These are phyloP conservation scores for Camptophora hylomeconis DNA, from an alignment of 2,329 filamentous ascomycete species.

Conservation along the genomic window DNA sequence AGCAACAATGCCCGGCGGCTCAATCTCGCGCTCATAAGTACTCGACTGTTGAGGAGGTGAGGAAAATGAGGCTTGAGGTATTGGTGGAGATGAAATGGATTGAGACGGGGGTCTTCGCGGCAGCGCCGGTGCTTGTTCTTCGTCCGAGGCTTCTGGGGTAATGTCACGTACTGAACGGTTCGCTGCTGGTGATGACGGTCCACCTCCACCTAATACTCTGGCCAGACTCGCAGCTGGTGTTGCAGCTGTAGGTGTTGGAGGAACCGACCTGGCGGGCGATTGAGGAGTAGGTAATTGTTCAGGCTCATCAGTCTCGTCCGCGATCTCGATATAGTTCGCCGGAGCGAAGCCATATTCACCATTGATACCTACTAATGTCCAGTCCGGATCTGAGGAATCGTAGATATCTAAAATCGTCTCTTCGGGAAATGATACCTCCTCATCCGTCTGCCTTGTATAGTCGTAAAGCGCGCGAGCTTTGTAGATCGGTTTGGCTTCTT, in stretches of 20 bases:
- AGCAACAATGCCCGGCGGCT: constrained; percentile 30
- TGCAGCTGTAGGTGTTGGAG: constrained; percentile 8
- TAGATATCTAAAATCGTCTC: constrained; percentile 73
- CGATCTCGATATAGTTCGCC: constrained; percentile 83
- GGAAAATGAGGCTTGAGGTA: constrained; percentile 21
- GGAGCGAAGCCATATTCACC: constrained; percentile 89
- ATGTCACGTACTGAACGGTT: constrained; percentile 33
- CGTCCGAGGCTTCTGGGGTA: constrained; percentile 57
- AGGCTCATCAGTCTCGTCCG: constrained; percentile 28
- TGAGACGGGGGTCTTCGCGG: constrained; percentile 50
- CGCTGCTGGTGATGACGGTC: constrained; percentile 20
- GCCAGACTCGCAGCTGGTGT: constrained; percentile 49
- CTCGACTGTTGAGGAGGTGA: too few species aligned
- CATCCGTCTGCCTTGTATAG: constrained; percentile 91
- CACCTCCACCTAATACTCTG: constrained; percentile 26
- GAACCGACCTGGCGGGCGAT: constrained; percentile 31
- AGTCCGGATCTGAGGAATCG: constrained; percentile 85
- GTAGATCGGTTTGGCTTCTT: constrained; percentile 58
- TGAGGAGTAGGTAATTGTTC: constrained; percentile 14
- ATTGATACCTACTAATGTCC: constrained; percentile 80
- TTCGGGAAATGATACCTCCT: constrained; percentile 91
- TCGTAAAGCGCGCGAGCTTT: constrained; percentile 92
- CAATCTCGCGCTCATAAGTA: constrained; percentile 30
- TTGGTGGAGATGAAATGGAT: constrained; percentile 28
- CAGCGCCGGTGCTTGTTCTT: constrained; percentile 45